These are phyloP conservation scores for Daldinia childiae DNA, from an alignment of 495 filamentous ascomycete species.

Conservation along the genomic window DNA sequence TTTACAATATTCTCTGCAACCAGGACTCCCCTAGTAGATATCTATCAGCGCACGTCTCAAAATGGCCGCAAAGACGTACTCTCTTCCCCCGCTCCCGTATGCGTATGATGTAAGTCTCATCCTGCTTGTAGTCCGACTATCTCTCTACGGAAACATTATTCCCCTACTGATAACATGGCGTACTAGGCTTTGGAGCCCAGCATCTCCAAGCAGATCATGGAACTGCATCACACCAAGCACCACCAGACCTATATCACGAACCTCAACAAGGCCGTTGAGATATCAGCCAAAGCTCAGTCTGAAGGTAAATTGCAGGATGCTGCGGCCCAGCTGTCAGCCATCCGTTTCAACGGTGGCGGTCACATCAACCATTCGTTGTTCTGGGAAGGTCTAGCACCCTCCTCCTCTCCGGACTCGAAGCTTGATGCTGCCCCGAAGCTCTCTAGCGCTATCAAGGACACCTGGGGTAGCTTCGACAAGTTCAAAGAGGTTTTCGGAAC, in stretches of 20 bases:
- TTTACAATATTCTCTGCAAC: neutral
- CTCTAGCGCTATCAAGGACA: constrained; percentile 69
- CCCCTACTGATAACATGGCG: constrained; percentile 20
- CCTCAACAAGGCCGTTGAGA: constrained; percentile 69
- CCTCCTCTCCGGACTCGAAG: constrained; percentile 54
- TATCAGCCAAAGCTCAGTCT: constrained; percentile 59
- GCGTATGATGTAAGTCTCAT: constrained; percentile 55
- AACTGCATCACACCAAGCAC: constrained; percentile 79
- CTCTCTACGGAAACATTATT: neutral
- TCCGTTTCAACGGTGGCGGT: constrained; percentile 93
- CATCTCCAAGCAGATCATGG: constrained; percentile 96
- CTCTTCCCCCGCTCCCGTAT: constrained; percentile 56
- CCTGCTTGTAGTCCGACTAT: neutral
- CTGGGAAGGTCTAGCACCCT: constrained; percentile 91
- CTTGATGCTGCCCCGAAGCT: constrained; percentile 67
- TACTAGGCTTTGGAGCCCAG: constrained; percentile 80
- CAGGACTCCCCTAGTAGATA: neutral
- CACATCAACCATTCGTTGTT: constrained; percentile 94
- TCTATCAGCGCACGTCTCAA: constrained; percentile 20
- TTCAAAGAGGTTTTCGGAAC: constrained; percentile 82
- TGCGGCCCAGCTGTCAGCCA: constrained; percentile 73
- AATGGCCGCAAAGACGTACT: constrained; percentile 48
- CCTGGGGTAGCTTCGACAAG: constrained; percentile 70
- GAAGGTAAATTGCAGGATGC: constrained; percentile 64
- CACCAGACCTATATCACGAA: constrained; percentile 78